These are phyloP conservation scores for Ampelomyces quisqualis DNA, from an alignment of 2,329 filamentous ascomycete genomes.

Conservation along the genomic window DNA sequence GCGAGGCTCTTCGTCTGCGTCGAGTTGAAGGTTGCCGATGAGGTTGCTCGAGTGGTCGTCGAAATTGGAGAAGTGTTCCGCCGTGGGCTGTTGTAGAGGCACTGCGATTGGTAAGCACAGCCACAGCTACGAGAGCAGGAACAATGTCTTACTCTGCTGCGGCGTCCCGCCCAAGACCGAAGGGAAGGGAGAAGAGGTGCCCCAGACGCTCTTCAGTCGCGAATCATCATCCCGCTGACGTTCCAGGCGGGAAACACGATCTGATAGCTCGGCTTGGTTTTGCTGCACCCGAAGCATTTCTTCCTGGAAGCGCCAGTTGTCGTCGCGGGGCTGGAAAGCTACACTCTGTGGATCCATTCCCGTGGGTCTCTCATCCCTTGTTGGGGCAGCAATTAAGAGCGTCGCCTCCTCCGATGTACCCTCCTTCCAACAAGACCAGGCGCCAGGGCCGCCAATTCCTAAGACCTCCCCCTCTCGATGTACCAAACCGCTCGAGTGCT, in stretches of 20 bases:
- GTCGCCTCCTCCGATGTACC: conserved; percentile 12
- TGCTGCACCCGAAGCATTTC: conserved; percentile 63
- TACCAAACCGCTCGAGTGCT: background rate
- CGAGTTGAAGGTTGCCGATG: conserved; percentile 78
- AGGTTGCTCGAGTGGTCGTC: conserved; percentile 82
- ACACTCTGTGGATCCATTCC: conserved; percentile 64
- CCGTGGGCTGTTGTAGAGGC: conserved; percentile 74
- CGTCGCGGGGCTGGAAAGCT: conserved; percentile 63
- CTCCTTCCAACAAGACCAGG: conserved; percentile 15
- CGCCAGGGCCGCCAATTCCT: conserved; percentile 10
- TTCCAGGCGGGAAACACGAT: conserved; percentile 62
- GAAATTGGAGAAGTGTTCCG: conserved; percentile 84
- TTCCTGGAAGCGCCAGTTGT: conserved; percentile 64
- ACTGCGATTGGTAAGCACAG: conserved; percentile 54
- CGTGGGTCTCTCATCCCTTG: conserved; percentile 36
- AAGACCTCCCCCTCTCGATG: conserved; percentile 1
- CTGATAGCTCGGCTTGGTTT: conserved; percentile 61
- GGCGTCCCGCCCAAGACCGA: conserved; percentile 77
- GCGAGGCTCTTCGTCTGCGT: conserved; percentile 82
- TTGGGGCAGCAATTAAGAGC: conserved; percentile 24
- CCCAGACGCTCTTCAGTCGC: conserved; percentile 81
- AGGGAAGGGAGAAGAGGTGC: conserved; percentile 82
- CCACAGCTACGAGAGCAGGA: background rate
- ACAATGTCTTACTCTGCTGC: conserved; percentile 69
- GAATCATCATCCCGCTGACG: conserved; percentile 64